Conservation (phyloP, 495 filamentous ascomycete species). For the Neurospora sp. region DNA sequence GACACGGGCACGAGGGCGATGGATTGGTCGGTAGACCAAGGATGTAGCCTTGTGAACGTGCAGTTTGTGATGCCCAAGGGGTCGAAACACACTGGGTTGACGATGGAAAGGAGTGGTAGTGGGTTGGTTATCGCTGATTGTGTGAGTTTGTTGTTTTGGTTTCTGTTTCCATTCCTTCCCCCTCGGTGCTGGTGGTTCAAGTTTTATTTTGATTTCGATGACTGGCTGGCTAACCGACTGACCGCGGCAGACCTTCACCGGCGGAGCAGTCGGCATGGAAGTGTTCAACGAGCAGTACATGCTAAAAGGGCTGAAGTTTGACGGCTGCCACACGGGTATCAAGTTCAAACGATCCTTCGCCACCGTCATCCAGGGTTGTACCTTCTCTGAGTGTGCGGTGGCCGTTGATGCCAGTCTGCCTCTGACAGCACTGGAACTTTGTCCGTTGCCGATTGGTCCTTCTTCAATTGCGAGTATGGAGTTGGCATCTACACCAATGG, state of each 20-base stretch:
- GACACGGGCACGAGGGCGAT: not conserved
- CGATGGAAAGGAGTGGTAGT: slow-evolving; percentile 24
- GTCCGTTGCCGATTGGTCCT: slow-evolving; percentile 38
- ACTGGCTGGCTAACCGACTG: not conserved
- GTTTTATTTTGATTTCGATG: not conserved
- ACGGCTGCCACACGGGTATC: not conserved
- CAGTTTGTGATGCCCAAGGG: slow-evolving; percentile 29
- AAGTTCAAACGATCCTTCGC: not conserved
- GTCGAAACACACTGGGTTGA: slow-evolving; percentile 34
- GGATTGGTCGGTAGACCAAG: not conserved
- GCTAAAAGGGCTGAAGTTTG: slow-evolving; percentile 12
- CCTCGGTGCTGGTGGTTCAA: not conserved
- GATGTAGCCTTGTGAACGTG: not conserved
- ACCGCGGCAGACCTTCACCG: slow-evolving; percentile 28
- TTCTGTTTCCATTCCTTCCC: not conserved
- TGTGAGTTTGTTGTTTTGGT: slow-evolving; percentile 20
- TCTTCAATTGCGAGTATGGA: slow-evolving; percentile 36
- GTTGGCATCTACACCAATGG: slow-evolving; percentile 29
- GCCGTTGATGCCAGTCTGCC: slow-evolving; percentile 44
- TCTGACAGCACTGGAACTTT: slow-evolving; percentile 31
- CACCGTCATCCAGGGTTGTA: slow-evolving; percentile 8
- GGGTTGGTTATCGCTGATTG: slow-evolving; percentile 40
- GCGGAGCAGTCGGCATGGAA: slow-evolving; percentile 39
- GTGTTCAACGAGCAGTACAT: slow-evolving; percentile 43
- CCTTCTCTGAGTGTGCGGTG: slow-evolving; percentile 39